Conservation (phyloP, 768 basidiomycete genomes). For the Rubroboletus satanas region DNA sequence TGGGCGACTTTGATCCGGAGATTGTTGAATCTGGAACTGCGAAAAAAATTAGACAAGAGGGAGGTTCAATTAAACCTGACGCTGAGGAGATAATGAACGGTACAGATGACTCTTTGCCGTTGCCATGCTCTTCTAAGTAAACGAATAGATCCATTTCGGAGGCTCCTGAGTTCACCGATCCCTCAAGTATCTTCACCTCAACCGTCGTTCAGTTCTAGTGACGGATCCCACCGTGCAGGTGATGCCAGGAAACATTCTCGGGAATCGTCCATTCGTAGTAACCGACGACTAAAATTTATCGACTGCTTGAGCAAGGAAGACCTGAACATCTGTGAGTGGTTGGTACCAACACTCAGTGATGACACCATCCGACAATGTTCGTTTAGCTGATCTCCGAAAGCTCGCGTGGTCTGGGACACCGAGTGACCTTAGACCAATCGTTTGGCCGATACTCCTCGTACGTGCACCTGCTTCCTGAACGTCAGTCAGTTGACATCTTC, state of each 20-base stretch:
- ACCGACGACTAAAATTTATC: conserved; percentile 75
- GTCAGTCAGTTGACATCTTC: conserved; percentile 3
- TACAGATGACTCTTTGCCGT: conserved; percentile 33
- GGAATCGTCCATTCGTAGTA: conserved; percentile 74
- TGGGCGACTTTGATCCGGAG: conserved; percentile 72
- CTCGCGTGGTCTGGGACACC: conserved; percentile 96
- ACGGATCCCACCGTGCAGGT: conserved; percentile 18
- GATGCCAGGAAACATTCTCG: conserved; percentile 60
- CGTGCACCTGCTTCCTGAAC: conserved; percentile 28
- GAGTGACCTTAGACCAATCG: conserved; percentile 77
- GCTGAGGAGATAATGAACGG: conserved; percentile 75
- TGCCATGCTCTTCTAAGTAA: conserved; percentile 28
- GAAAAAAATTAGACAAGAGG: conserved; percentile 42
- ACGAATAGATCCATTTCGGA: conserved; percentile 55
- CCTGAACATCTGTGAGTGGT: conserved; percentile 71
- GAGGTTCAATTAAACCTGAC: conserved; percentile 57
- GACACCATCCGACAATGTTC: conserved; percentile 4
- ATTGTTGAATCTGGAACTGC: conserved; percentile 28
- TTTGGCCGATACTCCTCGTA: conserved; percentile 93
- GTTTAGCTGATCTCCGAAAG: conserved; percentile 75
- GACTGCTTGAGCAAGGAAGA: conserved; percentile 73
- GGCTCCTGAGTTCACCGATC: conserved; percentile 39
- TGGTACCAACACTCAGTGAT: not conserved
- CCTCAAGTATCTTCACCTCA: conserved; percentile 2
- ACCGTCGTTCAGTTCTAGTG: conserved; percentile 3